Percentiles rank a stretch among this genome's conserved stretches.
Evolutionary conservation across 345 rosid species (phyloP).

Genomic region (Clarkia xantiana): DNA sequence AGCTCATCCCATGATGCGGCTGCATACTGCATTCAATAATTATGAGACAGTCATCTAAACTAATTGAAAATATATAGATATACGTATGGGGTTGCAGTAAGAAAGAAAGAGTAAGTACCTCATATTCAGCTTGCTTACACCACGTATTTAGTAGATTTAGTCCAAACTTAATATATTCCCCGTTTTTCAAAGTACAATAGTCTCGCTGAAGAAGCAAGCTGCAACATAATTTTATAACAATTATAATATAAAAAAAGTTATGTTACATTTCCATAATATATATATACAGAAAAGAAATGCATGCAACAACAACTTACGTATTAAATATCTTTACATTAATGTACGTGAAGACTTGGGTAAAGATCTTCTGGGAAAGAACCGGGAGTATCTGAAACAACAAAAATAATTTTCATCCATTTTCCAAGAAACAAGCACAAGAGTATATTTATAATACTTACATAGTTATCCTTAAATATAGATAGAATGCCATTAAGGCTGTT

Average conservation of each 20-base stretch:
- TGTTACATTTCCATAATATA: too few species aligned
- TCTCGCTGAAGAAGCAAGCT: constrained; percentile 76
- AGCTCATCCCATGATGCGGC: constrained; percentile 83
- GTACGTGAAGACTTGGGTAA: constrained; percentile 55
- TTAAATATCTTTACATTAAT: constrained; percentile 76
- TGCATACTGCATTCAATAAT: too few species aligned
- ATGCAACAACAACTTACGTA: constrained; percentile 31
- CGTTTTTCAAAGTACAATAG: constrained; percentile 78
- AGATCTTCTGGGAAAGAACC: constrained; percentile 59
- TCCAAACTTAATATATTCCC: constrained; percentile 73
- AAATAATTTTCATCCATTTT: too few species aligned
- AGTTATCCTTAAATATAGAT: constrained; percentile 53
- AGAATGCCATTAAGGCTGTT: constrained; percentile 41
- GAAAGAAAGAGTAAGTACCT: constrained; percentile 28
- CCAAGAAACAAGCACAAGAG: not conserved
- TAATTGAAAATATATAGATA: too few species aligned
- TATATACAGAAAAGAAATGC: too few species aligned
- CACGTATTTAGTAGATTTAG: constrained; percentile 66
- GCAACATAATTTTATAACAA: too few species aligned
- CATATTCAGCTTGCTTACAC: constrained; percentile 55
- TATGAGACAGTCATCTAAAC: too few species aligned
- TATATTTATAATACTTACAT: constrained; percentile 27
- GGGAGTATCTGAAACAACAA: constrained; percentile 57
- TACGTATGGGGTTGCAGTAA: too few species aligned
- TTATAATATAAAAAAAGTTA: too few species aligned